Conservation (phyloP, 805 yeast genomes). For the Dipodascus geniculatus region DNA sequence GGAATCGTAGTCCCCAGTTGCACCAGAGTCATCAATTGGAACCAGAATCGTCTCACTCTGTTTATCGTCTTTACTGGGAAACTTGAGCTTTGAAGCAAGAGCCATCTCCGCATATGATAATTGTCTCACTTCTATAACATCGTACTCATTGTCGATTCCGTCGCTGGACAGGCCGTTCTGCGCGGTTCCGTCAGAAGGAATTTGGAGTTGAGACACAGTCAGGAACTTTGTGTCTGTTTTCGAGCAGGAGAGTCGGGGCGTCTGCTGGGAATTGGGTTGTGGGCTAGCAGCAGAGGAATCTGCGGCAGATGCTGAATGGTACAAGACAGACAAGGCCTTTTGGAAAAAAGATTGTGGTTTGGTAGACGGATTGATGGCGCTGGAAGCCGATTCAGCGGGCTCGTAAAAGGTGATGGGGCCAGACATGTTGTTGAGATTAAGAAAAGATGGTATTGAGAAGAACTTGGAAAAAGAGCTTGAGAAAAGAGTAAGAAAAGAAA, state of each 20-base stretch:
- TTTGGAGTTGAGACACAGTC: neutral
- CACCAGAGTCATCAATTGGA: neutral
- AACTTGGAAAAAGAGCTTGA: neutral
- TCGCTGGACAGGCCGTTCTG: neutral
- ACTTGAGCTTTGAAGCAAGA: neutral
- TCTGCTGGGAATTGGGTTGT: no score
- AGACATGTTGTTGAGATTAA: neutral
- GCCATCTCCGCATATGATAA: neutral
- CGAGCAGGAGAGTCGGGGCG: neutral
- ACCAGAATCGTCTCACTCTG: neutral
- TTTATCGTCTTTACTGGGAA: neutral
- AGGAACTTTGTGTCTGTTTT: neutral
- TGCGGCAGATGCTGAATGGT: neutral
- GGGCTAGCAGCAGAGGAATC: neutral
- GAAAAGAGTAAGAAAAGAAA: neutral
- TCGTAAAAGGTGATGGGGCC: neutral
- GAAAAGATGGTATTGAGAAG: neutral
- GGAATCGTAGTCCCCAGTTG: neutral
- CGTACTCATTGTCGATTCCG: neutral
- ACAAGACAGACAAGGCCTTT: neutral
- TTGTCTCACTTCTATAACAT: neutral
- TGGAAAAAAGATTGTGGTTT: slow-evolving; percentile 1
- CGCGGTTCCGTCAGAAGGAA: neutral
- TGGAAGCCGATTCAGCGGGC: neutral
- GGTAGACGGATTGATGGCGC: neutral